Evolutionary conservation across 306 rosid genomes (phyloP), one percentile per base, ranked within the genome.

Genomic region (Cucumis melo): DNA sequence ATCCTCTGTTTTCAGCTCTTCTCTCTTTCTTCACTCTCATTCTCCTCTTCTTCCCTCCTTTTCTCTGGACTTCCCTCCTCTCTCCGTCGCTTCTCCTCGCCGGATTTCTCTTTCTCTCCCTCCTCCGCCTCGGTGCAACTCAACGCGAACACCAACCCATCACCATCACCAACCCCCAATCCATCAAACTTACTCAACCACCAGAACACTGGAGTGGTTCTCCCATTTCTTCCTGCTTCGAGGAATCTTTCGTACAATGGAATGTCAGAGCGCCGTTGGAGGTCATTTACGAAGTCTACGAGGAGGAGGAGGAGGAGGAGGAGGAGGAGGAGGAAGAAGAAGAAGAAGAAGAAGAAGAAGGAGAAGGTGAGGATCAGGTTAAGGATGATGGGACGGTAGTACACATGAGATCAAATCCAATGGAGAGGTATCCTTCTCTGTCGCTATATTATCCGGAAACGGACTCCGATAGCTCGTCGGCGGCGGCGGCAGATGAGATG

Each of bases 211-310:
- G 16, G 2, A 46, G 6, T 12, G 1, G 5, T 46, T 4, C 53
- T 46, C 5, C 53, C 53, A 12, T 46, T 12, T 46, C 53, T 13
- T 83, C 85, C 5, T 61, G 2, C 44, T 87, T 88, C 62, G 96
- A 86, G 41, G 89, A 84, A 20, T 84, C 84, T 27, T 94, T 91
- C 76, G 83, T 87, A 46, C 85, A 87, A 57, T 91, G 98, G 98
- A 81, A 91, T 38, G 84, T 94, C 84, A 89, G 87, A 71, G 96
- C 92, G 9, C 98, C 98, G 27, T 79, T 94, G 80, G 95, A 94
- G 71, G 88, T 91, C 16, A 94, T 94, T 72, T 87, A 91, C 74
- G 98, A 93, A 82, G 97, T 84, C 17, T 74, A 82, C 21, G 98
- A 91, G 76, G 91, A 83, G 14, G 95, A 46, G 76, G 91, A 83